Percentiles rank a stretch among this genome's conserved stretches.
Evolutionary conservation across 2,329 filamentous ascomycete species (phyloP).

Genomic region (Dactylellina leptospora): DNA sequence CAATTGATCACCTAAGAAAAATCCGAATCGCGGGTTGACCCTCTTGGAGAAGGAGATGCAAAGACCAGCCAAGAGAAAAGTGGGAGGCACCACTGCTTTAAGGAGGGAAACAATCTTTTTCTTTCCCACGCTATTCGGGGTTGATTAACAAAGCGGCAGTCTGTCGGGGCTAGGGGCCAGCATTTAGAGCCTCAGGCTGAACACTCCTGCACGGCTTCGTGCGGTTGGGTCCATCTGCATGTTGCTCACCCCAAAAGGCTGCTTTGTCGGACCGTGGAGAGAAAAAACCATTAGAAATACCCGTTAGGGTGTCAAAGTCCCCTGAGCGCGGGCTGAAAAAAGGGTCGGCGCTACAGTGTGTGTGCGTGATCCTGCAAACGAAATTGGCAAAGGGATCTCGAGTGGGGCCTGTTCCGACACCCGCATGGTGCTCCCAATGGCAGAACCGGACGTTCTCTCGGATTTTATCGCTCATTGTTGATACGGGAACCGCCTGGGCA

Average conservation of each 20-base stretch:
- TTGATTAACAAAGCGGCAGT: conserved; percentile 40
- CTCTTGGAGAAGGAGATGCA: conserved; percentile 23
- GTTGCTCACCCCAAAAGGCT: conserved; percentile 1
- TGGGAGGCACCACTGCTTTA: conserved; percentile 46
- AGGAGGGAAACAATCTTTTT: conserved; percentile 32
- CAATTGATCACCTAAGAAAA: conserved; percentile 27
- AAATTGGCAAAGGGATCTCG: conserved; percentile 43
- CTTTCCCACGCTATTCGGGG: conserved; percentile 1
- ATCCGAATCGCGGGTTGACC: conserved; percentile 32
- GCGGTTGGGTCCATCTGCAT: conserved; percentile 25
- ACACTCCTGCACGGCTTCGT: conserved; percentile 39
- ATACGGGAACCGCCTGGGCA: not conserved
- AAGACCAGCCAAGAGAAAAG: conserved; percentile 36
- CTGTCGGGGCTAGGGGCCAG: conserved; percentile 1
- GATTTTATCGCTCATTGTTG: not conserved
- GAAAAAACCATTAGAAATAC: conserved; percentile 41
- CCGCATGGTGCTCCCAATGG: not conserved
- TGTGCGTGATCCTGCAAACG: conserved; percentile 43
- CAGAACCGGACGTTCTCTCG: not conserved
- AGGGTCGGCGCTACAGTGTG: conserved; percentile 28
- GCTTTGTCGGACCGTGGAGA: conserved; percentile 35
- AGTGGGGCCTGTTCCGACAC: conserved; percentile 32
- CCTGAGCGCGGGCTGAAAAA: conserved; percentile 30
- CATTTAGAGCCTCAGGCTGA: conserved; percentile 47
- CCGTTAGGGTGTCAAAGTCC: conserved; percentile 40